Evolutionary conservation across 2,329 filamentous ascomycete species (phyloP), one percentile per base, ranked within the genome.

Genomic region (Trichothecium roseum): DNA sequence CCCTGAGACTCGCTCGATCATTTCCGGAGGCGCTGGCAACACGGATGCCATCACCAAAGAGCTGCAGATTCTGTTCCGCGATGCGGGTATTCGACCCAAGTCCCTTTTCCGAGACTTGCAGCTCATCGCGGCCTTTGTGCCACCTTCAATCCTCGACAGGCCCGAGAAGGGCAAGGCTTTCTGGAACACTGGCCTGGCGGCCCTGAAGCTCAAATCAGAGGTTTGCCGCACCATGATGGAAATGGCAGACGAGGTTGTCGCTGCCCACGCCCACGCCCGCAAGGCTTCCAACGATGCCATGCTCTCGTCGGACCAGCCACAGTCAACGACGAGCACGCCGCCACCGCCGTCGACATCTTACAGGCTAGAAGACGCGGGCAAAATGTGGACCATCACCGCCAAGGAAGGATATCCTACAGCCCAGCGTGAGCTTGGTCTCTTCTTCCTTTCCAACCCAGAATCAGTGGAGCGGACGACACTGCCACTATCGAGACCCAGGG

Each of bases 371-470:
- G 86, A 95, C 53, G 89, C 87, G 1, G 88, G 84, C 3, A 77
- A 74, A 45, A 91, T 96, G 78, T 86, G 85, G 69, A 82, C 85
- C 42, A 91, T 95, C 52, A 89, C 88, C 2, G 91, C 91, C 13
- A 91, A 88, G 54, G 91, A 98, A 59, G 88, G 89, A 28, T 57
- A 56, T 31, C 72, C 87, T 0, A 83, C 84, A 10, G 88, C 89
- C 5, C 88, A 96, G 62, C 79, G 91, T 34, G 91, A 98, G 60
- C 72, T 98, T 13, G 91, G 84, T 2, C 83, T 94, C 42, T 82
- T 96, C 49, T 96, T 95, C 55, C 73, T 98, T 28, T 91, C 86
- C 1, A 83, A 94, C 46, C 88, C 91, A 0, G 86, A 94, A 53
- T 72, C 91, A 13, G 77, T 95, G 10, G 73, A 76, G 45, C 74